Conservation (phyloP, 768 basidiomycete species). For the Boletales sp. region DNA sequence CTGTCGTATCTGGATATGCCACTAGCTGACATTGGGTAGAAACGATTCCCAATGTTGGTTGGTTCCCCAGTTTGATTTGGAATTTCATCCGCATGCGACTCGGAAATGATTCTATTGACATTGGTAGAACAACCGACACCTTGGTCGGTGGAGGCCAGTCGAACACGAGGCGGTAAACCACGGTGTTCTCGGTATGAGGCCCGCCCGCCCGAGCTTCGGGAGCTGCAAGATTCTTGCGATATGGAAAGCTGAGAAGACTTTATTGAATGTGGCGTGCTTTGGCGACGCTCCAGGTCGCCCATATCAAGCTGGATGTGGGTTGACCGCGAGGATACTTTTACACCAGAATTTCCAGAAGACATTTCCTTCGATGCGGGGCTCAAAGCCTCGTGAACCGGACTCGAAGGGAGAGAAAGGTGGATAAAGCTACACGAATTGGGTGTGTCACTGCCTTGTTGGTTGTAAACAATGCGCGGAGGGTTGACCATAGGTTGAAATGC, state of each 20-base stretch:
- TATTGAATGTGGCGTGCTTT: neutral
- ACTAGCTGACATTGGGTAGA: slow-evolving; percentile 16
- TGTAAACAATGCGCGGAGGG: neutral
- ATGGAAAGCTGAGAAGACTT: slow-evolving; percentile 13
- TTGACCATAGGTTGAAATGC: neutral
- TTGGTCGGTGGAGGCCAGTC: slow-evolving; percentile 4
- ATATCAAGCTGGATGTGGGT: neutral
- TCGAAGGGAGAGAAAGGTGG: neutral
- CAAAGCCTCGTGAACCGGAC: neutral
- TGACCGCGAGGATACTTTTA: neutral
- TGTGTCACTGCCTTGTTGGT: neutral
- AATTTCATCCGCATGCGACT: neutral
- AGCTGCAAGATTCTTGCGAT: slow-evolving; percentile 13
- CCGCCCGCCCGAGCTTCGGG: slow-evolving; percentile 19
- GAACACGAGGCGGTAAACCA: slow-evolving; percentile 12
- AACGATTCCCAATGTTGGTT: slow-evolving; percentile 1
- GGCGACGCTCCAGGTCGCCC: neutral
- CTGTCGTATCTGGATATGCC: slow-evolving; percentile 11
- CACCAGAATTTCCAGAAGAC: neutral
- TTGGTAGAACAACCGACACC: neutral
- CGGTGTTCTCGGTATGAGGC: slow-evolving; percentile 19
- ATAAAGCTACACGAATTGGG: neutral
- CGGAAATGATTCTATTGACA: too few species aligned
- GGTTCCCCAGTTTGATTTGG: neutral
- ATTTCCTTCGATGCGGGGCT: neutral